Conservation (phyloP, 495 filamentous ascomycete genomes). For the Aspergillus cavernicola region DNA sequence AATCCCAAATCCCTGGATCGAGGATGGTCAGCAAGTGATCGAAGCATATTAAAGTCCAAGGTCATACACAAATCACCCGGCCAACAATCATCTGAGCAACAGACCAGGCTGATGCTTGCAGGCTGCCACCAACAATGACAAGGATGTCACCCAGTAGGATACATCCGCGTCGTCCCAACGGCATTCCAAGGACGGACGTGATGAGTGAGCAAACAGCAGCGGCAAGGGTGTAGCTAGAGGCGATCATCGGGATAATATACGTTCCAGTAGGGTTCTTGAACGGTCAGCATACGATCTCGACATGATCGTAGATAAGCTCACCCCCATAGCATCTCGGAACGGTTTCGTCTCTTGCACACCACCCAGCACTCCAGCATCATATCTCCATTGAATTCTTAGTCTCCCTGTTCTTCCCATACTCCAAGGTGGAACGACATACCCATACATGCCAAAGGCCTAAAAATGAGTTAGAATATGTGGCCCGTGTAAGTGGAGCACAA, state of each 20-base stretch:
- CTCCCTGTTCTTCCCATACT: too few relatives aligned
- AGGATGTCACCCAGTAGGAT: conserved; percentile 29
- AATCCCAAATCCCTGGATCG: conserved; percentile 16
- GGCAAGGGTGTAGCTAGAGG: conserved; percentile 30
- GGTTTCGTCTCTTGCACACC: conserved; percentile 32
- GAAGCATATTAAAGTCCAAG: not conserved
- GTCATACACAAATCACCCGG: conserved; percentile 18
- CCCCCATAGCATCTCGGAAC: conserved; percentile 31
- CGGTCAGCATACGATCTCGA: not conserved
- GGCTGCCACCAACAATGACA: conserved; percentile 16
- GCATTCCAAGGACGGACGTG: conserved; percentile 16
- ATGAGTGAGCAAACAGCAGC: conserved; percentile 28
- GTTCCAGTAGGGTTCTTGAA: conserved; percentile 24
- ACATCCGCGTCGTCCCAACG: conserved; percentile 21
- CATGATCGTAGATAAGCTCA: not conserved
- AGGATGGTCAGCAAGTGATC: not conserved
- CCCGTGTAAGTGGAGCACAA: not conserved
- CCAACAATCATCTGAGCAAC: conserved; percentile 22
- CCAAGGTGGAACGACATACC: too few relatives aligned
- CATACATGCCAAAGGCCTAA: not conserved
- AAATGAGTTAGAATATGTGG: not conserved
- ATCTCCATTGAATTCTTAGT: too few relatives aligned
- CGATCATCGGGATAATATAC: conserved; percentile 36
- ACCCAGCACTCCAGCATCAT: conserved; percentile 40
- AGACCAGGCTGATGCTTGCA: conserved; percentile 18